Evolutionary conservation across 441 rosid species (phyloP).

Genomic region (Isatis lusitanica): DNA sequence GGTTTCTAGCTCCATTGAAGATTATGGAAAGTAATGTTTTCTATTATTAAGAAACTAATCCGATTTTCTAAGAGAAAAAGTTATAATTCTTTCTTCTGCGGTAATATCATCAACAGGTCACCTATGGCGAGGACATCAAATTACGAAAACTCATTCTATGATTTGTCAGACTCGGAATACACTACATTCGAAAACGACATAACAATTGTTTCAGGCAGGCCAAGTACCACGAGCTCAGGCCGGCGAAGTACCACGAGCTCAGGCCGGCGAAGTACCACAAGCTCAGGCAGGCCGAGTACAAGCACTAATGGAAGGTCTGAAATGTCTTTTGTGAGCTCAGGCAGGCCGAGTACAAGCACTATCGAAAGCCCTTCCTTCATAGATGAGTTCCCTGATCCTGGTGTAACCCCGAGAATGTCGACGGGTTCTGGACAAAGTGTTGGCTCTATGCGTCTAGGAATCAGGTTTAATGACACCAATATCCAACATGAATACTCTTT

Average conservation of each 20-base stretch:
- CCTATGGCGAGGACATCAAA: constrained; percentile 44
- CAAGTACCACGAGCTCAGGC: constrained; percentile 67
- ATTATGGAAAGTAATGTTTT: constrained; percentile 53
- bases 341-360: constrained; percentile 64
- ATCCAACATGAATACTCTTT: constrained; percentile 54
- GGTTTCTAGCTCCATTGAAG: constrained; percentile 53
- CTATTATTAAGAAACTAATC: neutral
- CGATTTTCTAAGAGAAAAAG: neutral
- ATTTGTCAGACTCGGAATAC: constrained; percentile 57
- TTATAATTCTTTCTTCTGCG: neutral
- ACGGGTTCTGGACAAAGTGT: constrained; percentile 56
- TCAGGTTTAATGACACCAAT: constrained; percentile 46
- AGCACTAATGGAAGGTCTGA: constrained; percentile 50
- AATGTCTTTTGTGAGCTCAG: constrained; percentile 76
- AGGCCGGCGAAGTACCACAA: constrained; percentile 64
- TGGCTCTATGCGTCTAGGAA: constrained; percentile 57
- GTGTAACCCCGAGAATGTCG: constrained; percentile 46
- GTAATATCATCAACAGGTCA: constrained; percentile 49
- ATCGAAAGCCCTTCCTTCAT: constrained; percentile 42
- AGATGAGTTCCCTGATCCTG: constrained; percentile 52
- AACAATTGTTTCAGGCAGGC: constrained; percentile 71
- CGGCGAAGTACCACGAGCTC: constrained; percentile 74
- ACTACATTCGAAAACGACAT: constrained; percentile 45
- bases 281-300: constrained; percentile 81
- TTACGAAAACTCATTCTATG: constrained; percentile 40